phyloP scores from a whole-genome alignment of 2,329 filamentous ascomycete species.

The Ascochyta pisi region DNA sequence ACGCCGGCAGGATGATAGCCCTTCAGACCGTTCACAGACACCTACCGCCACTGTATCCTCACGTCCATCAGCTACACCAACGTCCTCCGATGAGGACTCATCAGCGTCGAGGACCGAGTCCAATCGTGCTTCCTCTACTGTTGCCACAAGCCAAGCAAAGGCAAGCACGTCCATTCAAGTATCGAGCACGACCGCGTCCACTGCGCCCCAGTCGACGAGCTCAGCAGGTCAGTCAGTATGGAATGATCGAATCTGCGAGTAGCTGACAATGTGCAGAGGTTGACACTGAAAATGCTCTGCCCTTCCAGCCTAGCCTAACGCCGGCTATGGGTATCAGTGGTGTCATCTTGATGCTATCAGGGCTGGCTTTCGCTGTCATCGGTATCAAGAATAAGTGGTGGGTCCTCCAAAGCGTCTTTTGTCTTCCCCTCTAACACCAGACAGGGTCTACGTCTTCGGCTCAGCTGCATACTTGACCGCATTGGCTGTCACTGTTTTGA shows the following conservation, averaged over 20 bases:
- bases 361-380: conserved; percentile 73
- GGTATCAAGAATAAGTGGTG: conserved; percentile 81
- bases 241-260: background rate
- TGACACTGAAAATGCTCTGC: conserved; percentile 57
- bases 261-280: conserved; percentile 11
- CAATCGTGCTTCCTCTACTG: conserved; percentile 20
- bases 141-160: conserved; percentile 21
- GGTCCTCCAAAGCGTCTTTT: background rate
- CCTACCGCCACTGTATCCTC: conserved; percentile 23
- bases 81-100: conserved; percentile 13
- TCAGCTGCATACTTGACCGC: conserved; percentile 77
- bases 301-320: conserved; percentile 76
- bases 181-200: conserved; percentile 24
- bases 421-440: conserved; percentile 20
- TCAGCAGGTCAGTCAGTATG: conserved; percentile 27
- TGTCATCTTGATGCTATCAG: conserved; percentile 74
- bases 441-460: conserved; percentile 64
- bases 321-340: conserved; percentile 83
- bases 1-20: conserved; percentile 40
- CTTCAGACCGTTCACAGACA: conserved; percentile 22
- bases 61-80: conserved; percentile 26
- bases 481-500: conserved; percentile 78
- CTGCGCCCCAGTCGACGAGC: conserved; percentile 26
- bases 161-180: conserved; percentile 20
- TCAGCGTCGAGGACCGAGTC: conserved; percentile 24